Evolutionary conservation across 2,329 filamentous ascomycete genomes (phyloP).

Genomic region (Penicillium sp.): DNA sequence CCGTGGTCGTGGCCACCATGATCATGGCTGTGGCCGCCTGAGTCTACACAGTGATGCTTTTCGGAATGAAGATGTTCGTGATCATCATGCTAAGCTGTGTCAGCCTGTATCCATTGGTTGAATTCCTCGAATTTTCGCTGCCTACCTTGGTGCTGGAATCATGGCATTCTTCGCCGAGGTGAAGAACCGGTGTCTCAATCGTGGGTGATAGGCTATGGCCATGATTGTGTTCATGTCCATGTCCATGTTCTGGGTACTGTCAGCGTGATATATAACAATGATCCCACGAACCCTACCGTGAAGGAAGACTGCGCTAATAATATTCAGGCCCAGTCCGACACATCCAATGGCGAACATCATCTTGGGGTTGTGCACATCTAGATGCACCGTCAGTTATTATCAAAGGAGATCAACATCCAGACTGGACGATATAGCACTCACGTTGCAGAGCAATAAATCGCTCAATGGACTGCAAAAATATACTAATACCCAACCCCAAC

Average conservation of each 20-base stretch:
- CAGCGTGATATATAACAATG: background rate
- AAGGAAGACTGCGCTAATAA: conserved; percentile 57
- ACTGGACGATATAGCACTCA: conserved; percentile 12
- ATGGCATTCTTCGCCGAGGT: conserved; percentile 3
- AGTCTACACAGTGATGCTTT: conserved; percentile 5
- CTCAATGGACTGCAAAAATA: conserved; percentile 64
- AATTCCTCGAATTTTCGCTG: background rate
- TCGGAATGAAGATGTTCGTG: conserved; percentile 21
- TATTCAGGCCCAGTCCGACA: conserved; percentile 57
- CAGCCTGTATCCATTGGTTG: background rate
- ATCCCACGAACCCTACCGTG: conserved; percentile 43
- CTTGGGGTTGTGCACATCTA: conserved; percentile 56
- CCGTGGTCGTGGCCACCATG: conserved; percentile 26
- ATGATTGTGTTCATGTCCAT: conserved; percentile 11
- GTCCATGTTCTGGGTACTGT: conserved; percentile 15
- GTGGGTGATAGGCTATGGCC: background rate
- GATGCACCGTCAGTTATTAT: conserved; percentile 3
- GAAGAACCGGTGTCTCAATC: conserved; percentile 10
- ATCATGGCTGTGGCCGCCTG: conserved; percentile 8
- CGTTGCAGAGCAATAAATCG: conserved; percentile 36
- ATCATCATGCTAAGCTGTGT: conserved; percentile 15
- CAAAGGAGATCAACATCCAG: background rate
- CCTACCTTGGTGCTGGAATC: conserved; percentile 14
- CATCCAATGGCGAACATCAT: conserved; percentile 62
- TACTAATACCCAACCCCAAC: conserved; percentile 61